phyloP scores from a whole-genome alignment of 176 grass and related monocot genomes.

The Guadua angustifolia region DNA sequence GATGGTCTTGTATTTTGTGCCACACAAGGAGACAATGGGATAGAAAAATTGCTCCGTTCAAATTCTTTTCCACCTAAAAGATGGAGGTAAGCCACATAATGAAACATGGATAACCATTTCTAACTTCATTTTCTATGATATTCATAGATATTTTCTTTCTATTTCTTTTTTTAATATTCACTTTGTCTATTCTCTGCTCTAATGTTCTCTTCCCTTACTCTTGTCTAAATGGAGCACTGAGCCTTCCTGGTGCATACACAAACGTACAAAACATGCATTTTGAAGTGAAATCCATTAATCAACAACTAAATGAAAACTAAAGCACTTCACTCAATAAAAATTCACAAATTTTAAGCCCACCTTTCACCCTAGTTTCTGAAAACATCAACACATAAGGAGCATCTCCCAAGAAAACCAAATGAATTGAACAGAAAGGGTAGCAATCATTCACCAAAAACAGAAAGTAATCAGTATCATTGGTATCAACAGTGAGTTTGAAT shows the following conservation, averaged over 20 bases:
- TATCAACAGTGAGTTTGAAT: conserved; percentile 12
- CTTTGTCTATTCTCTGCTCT: conserved; percentile 1
- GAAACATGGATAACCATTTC: conserved; percentile 8
- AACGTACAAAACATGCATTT: not conserved
- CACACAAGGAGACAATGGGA: not conserved
- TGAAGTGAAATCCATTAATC: not conserved
- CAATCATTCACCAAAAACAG: not conserved
- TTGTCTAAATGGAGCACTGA: not conserved
- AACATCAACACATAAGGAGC: not conserved
- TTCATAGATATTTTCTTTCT: not conserved
- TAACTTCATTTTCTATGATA: conserved; percentile 7
- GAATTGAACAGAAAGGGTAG: not conserved
- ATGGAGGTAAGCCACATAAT: not conserved
- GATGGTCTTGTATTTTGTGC: conserved; percentile 10
- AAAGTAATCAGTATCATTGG: not conserved
- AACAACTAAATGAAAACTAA: not conserved
- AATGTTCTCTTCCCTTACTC: not conserved
- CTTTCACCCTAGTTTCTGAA: not conserved
- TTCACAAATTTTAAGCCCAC: not conserved
- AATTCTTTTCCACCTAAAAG: not conserved
- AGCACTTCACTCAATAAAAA: not conserved
- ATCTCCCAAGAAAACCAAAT: not conserved
- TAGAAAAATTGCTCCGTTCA: not conserved
- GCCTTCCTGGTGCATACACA: not conserved
- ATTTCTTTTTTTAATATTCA: not conserved